Base-by-base conservation (phyloP, 2,329 filamentous ascomycete species). In the Aspergillus awamori region DNA sequence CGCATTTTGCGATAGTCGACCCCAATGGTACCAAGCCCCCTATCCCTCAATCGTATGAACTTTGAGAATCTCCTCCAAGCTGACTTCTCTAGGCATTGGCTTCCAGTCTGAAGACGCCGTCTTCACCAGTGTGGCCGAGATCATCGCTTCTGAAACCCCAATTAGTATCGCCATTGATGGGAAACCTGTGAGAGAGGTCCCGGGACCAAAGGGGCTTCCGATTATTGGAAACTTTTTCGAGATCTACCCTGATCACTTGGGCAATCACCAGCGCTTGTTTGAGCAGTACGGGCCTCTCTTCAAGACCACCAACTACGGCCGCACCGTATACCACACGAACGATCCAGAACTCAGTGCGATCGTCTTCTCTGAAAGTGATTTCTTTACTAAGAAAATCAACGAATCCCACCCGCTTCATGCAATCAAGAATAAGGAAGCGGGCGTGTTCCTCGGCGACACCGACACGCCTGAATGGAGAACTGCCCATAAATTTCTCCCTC, bases 401-500 rank as follows among this genome's bases (percentile, higher is more conserved):
- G 63, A 67, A 20, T 59, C 67, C 59, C 73, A 76, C 30, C 75
- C 75, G 0, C 68, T 77, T 0, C 62, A 61, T 30, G 66, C 69
- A 0, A 51, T 76, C 10, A 74, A 74, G 26, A 69, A 64, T 8
- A 64, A 67, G 0, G 36, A 61, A 1, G 74, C 73, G 6, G 71
- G 71, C 10, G 63, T 76, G n/a, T 76, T 76, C 58, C 58, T 75
- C 0, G 71, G 70, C 5, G 74, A 76, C 48, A 76, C 73, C 0
- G 70, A 76, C 36, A 75, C 75, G 0, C 65, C 67, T 0, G 67
- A 70, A 54, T 77, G 73, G 72, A 74, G 69, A 45, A 57, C 80
- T 0, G 81, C 82, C 0, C 87, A 88, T 76, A 89, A 88, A 69
- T 89, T 87, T 71, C 65, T 88, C 0, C 84, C 86, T 0, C 85